A percentile compares a stretch with the other conserved stretches of the same genome.
phyloP scores from a whole-genome alignment of 768 basidiomycete species.

The Rhizopogon vulgaris region DNA sequence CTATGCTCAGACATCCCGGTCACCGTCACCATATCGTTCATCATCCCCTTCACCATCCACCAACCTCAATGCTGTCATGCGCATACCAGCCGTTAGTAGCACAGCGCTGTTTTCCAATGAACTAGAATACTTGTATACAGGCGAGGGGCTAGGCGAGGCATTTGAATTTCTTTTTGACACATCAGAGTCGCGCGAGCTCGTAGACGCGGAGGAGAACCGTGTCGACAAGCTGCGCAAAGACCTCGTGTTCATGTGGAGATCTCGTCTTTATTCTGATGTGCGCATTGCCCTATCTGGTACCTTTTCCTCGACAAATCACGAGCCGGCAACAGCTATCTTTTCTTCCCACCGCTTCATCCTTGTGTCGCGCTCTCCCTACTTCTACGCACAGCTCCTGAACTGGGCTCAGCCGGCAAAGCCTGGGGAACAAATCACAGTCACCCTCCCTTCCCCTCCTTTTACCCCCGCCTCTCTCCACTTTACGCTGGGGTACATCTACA shows the following conservation, averaged over 20 bases:
- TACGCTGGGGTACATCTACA: slow-evolving; percentile 90
- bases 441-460: slow-evolving; percentile 87
- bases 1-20: slow-evolving; percentile 32
- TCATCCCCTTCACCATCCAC: slow-evolving; percentile 40
- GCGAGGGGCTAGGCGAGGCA: slow-evolving; percentile 80
- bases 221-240: slow-evolving; percentile 89
- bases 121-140: slow-evolving; percentile 93
- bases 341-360: slow-evolving; percentile 92
- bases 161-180: slow-evolving; percentile 84
- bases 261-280: slow-evolving; percentile 88
- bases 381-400: slow-evolving; percentile 69
- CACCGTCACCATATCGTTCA: slow-evolving; percentile 41
- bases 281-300: slow-evolving; percentile 72
- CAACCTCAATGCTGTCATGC: slow-evolving; percentile 42
- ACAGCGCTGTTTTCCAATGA: slow-evolving; percentile 83
- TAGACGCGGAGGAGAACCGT: slow-evolving; percentile 46
- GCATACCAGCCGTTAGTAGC: slow-evolving; percentile 62
- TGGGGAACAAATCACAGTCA: slow-evolving; percentile 51
- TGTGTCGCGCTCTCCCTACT: slow-evolving; percentile 84
- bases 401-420: slow-evolving; percentile 38
- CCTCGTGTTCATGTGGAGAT: slow-evolving; percentile 95
- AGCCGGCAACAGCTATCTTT: slow-evolving; percentile 76
- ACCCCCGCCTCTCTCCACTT: slow-evolving; percentile 93
- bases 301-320: slow-evolving; percentile 57
- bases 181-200: slow-evolving; percentile 35